Evolutionary conservation across 2,329 filamentous ascomycete genomes (phyloP), one percentile per base, ranked within the genome.

Genomic region (Onygena corvina): DNA sequence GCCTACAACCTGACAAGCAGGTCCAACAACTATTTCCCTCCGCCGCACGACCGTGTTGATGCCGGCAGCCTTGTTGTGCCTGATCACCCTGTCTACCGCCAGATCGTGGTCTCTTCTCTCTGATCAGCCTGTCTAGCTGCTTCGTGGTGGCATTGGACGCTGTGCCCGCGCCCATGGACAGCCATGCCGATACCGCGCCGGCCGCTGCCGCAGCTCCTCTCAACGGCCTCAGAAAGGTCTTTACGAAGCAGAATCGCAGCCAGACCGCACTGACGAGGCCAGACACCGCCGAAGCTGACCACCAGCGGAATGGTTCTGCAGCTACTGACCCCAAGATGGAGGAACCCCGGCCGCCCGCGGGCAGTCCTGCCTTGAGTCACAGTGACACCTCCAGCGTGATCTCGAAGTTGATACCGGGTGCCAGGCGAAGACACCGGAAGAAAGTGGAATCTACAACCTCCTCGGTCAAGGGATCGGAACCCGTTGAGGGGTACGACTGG

Each of bases 341-440:
- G 21, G 38, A 42, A 6, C n/a, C 38, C 2, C 68, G 65, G 52
- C 62, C 63, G 23, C 62, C 67, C 42, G 65, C 65, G 20, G 62
- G 60, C 48, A 64, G 66, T 38, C 67, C 38, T 42, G 11, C 38
- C 21, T 42, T 23, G 3, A 14, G 64, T 21, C 53, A 31, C 45
- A 65, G 59, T 47, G 67, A 67, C 57, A 60, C 61, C 36, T 54
- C 61, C 42, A 70, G 66, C 55, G 71, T 73, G 48, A 68, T 80
- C 53, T 72, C 75, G 8, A 76, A 72, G 55, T 61, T 79, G 50
- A 68, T 77, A 48, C 62, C 67, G 21, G 63, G 65, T 9, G 40
- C 53, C 20, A 52, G 52, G 25, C 63, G 66, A 46, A 62, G 64
- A 29, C 66, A 64, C 59, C 70, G 70, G 50, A 72, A 70, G 55